Base-by-base conservation (phyloP, 208 protist species). In the Willaertia magna region DNA sequence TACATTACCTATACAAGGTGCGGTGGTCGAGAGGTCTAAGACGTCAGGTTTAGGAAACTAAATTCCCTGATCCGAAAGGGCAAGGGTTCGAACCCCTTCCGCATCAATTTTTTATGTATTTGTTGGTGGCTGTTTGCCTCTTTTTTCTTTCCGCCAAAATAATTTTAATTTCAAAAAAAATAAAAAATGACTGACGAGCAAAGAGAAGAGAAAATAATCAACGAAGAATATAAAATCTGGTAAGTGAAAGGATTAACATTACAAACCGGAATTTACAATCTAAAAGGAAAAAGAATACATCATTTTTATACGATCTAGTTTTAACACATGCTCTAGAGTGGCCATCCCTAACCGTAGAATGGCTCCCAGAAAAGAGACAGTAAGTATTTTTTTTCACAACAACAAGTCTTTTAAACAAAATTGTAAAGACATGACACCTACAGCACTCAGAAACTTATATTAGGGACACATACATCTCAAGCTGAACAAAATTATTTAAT, bases 391-490 rank as follows among this genome's bases (percentile, higher is more conserved):
- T n/a, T n/a, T 44, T 34, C 39, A 4, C 22, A 59, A 22, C 48
- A 46, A 67, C 34, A 84, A 26, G 16, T 22, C 26, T 43, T 40
- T 40, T 11, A 46, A 6, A n/a, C 22, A 39, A 83, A 49, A 39
- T 44, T 12, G 43, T n/a, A 67, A 67, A 40, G 16, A 43, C 48
- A 49, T 44, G 34, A 61, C 30, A 40, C 20, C 22, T 26, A 67
- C 30, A 51, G 67, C 6, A 48, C 85, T 7, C 92, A 95, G 79
- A 85, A 88, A 79, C 16, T 97, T 7, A 46, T 97, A 9, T 85
- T 97, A 34, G 95, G 95, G 30, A 97, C 95, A n/a, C 93, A 97
- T 89, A 97, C 95, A 22, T 93, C 93, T 12, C 92, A 92, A 20
- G 84, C 67, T 39, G 95, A 97, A 85, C 92, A 90, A 55, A 97